Evolutionary conservation across 2,329 filamentous ascomycete genomes (phyloP), one percentile per base, ranked within the genome.

Genomic region (Colletotrichum falcatum): DNA sequence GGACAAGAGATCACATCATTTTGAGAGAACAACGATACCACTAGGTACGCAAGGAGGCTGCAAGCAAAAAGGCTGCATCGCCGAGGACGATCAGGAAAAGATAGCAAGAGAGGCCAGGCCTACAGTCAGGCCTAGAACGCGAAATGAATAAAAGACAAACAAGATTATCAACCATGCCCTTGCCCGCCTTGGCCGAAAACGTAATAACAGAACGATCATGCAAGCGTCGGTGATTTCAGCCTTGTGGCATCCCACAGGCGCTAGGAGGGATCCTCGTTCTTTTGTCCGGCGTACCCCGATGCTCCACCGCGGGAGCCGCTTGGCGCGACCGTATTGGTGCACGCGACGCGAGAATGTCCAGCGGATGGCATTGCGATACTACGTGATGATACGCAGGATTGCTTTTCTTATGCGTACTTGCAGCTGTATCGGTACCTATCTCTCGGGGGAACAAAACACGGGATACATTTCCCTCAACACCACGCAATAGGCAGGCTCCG

Each of bases 11-110:
- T 46, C 37, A 9, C 26, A 54, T 42, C 46, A 28, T 49, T 37
- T 28, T 16, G n/a, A 28, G 33, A 61, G 11, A 55, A 23, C 35
- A 42, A 65, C 42, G 51, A 66, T 70, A 70, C 63, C 67, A 66
- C 56, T 51, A 28, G 42, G 51, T 66, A 58, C 14, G 42, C 56
- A 54, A n/a, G 39, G 39, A 51, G 39, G 51, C 66, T 66, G 55
- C 55, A 35, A 44, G 64, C 37, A 59, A 44, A 26, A 35, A 18
- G 44, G 49, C 65, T 59, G 26, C 30, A 26, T 23, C n/a, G 61
- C 42, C 44, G 42, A 66, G 48, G n/a, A 18, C 23, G 9, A 20
- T n/a, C 28, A 5, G 8, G 39, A 20, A 26, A 23, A 26, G 11
- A 59, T 42, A n/a, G 30, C 12, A 20, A n/a, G 8, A 49, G 2